Conservation (phyloP, 768 basidiomycete genomes). For the Russula sp. region DNA sequence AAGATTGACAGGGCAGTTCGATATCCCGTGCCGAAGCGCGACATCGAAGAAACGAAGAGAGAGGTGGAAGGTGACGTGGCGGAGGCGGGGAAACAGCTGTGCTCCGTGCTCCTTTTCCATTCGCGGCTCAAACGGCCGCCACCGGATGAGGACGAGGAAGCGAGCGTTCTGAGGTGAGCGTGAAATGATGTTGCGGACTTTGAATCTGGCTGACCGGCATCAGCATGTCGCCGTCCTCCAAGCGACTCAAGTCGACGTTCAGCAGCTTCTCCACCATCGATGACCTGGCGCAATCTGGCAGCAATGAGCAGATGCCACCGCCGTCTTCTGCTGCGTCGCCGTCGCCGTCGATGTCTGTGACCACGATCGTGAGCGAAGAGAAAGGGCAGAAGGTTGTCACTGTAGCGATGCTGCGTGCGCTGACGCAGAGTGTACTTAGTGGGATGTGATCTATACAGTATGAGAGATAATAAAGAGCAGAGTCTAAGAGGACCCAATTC, state of each 20-base stretch:
- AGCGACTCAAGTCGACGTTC: conserved; percentile 27
- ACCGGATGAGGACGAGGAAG: conserved; percentile 27
- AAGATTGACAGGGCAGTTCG: conserved; percentile 20
- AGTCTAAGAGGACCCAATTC: background rate
- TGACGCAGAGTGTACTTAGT: conserved; percentile 23
- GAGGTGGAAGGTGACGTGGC: conserved; percentile 23
- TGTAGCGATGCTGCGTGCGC: conserved; percentile 30
- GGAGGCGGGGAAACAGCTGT: conserved; percentile 22
- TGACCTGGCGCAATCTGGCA: background rate
- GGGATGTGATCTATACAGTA: no score
- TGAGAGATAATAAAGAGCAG: background rate
- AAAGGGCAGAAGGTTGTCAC: conserved; percentile 19
- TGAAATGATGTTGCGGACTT: background rate
- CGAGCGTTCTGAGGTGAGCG: conserved; percentile 25
- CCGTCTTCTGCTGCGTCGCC: conserved; percentile 24
- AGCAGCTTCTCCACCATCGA: conserved; percentile 20
- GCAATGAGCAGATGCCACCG: conserved; percentile 18
- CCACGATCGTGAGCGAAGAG: conserved; percentile 24
- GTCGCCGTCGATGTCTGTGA: conserved; percentile 25
- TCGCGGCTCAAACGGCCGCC: conserved; percentile 28
- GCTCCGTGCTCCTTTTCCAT: conserved; percentile 23
- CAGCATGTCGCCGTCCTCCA: conserved; percentile 28
- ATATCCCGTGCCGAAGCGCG: conserved; percentile 27
- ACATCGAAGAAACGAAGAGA: conserved; percentile 21
- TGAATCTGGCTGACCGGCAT: background rate